phyloP scores from a whole-genome alignment of 2,329 filamentous ascomycete species.

The Monilinia fructicola region DNA sequence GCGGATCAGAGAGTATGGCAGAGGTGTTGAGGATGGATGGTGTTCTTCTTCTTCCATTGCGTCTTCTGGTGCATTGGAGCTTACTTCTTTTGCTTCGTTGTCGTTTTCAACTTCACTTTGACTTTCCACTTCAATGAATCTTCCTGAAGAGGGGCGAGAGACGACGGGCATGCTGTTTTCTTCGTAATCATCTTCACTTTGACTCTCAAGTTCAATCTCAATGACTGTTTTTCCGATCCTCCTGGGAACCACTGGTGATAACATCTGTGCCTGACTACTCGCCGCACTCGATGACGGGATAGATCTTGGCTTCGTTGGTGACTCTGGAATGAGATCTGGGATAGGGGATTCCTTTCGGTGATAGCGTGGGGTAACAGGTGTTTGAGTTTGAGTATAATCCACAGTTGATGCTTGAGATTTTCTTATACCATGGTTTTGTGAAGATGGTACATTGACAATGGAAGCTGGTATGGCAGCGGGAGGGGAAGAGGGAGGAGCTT shows the following conservation, averaged over 20 bases:
- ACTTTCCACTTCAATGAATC: background rate
- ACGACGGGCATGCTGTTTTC: background rate
- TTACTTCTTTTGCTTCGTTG: background rate
- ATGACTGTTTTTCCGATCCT: background rate
- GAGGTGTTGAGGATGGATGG: background rate
- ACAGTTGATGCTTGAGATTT: conserved; percentile 40
- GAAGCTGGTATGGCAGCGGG: background rate
- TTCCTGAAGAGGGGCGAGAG: background rate
- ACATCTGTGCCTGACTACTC: background rate
- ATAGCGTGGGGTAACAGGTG: background rate
- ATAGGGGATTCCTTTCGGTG: conserved; percentile 13
- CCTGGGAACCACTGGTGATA: background rate
- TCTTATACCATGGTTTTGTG: background rate
- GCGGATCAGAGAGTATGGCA: conserved; percentile 7
- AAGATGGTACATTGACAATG: conserved; percentile 2
- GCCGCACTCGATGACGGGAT: conserved; percentile 23
- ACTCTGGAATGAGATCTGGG: conserved; percentile 35
- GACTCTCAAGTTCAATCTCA: background rate
- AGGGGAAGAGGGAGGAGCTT: conserved; percentile 6
- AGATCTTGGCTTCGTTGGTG: conserved; percentile 29
- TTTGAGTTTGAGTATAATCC: conserved; percentile 33
- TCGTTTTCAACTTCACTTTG: background rate
- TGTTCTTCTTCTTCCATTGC: background rate
- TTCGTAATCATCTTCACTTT: background rate
- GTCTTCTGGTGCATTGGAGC: background rate